Percentiles rank a stretch among this genome's conserved stretches.
These are phyloP conservation scores for Fibroporia radiculosa DNA, from an alignment of 768 basidiomycete genomes.

Conservation along the genomic window DNA sequence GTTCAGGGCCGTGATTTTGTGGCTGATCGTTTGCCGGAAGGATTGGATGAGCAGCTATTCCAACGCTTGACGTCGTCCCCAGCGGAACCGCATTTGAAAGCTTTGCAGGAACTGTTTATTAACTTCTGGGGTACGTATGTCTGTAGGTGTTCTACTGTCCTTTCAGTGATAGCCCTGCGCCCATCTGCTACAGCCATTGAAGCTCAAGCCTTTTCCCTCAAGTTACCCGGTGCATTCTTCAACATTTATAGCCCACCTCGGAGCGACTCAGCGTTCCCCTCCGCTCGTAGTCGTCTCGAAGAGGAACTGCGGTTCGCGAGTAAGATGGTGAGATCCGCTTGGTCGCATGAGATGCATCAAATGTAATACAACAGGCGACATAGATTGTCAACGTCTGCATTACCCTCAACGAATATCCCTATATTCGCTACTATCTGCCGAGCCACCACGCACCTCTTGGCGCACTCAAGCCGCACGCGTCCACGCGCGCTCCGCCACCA, in stretches of 20 bases:
- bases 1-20: background rate
- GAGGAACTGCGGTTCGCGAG: slow-evolving; percentile 77
- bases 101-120: slow-evolving; percentile 79
- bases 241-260: slow-evolving; percentile 83
- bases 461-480: slow-evolving; percentile 60
- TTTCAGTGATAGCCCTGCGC: slow-evolving; percentile 3
- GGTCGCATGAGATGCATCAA: background rate
- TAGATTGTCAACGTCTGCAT: slow-evolving; percentile 88
- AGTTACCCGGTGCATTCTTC: slow-evolving; percentile 77
- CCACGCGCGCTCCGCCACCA: slow-evolving; percentile 57
- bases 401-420: slow-evolving; percentile 85
- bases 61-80: slow-evolving; percentile 65
- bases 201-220: slow-evolving; percentile 75
- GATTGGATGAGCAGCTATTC: slow-evolving; percentile 71
- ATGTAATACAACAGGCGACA: no score
- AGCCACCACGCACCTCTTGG: slow-evolving; percentile 78
- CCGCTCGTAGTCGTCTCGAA: slow-evolving; percentile 69
- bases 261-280: slow-evolving; percentile 54
- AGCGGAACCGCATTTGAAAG: slow-evolving; percentile 70
- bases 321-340: slow-evolving; percentile 47
- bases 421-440: slow-evolving; percentile 88
- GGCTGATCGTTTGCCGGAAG: slow-evolving; percentile 30
- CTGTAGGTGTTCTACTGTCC: slow-evolving; percentile 6
- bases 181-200: slow-evolving; percentile 58
- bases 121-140: slow-evolving; percentile 81